These are phyloP conservation scores for Saxophila tyrrhenica DNA, from an alignment of 495 filamentous ascomycete species.

Conservation along the genomic window DNA sequence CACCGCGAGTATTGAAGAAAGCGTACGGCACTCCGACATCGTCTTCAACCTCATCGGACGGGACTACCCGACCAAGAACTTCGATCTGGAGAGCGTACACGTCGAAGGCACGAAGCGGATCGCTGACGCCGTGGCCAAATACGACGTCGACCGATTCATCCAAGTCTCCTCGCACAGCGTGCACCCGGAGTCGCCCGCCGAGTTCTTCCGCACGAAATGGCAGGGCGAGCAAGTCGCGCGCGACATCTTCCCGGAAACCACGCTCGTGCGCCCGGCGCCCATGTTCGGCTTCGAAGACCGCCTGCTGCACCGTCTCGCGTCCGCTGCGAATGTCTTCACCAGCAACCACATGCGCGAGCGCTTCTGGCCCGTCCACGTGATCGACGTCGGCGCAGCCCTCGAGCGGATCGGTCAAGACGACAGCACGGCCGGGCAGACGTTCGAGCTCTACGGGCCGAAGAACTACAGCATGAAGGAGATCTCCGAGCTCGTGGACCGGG, in stretches of 20 bases:
- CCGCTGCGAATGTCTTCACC: slow-evolving; percentile 67
- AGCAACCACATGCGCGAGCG: slow-evolving; percentile 87
- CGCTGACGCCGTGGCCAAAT: slow-evolving; percentile 91
- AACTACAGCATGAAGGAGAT: slow-evolving; percentile 86
- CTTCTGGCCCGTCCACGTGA: slow-evolving; percentile 73
- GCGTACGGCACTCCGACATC: slow-evolving; percentile 89
- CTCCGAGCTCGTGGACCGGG: slow-evolving; percentile 72
- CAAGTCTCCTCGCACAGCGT: slow-evolving; percentile 96
- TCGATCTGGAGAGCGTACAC: slow-evolving; percentile 82
- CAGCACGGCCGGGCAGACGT: slow-evolving; percentile 78
- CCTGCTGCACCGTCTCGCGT: slow-evolving; percentile 75
- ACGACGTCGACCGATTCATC: slow-evolving; percentile 93
- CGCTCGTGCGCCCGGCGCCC: slow-evolving; percentile 88
- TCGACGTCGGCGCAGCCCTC: slow-evolving; percentile 79
- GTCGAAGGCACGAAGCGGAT: slow-evolving; percentile 93
- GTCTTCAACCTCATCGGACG: slow-evolving; percentile 94
- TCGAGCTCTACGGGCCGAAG: slow-evolving; percentile 86
- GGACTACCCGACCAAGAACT: slow-evolving; percentile 97
- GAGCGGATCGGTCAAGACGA: slow-evolving; percentile 85
- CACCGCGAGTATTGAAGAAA: slow-evolving; percentile 90
- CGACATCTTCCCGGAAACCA: slow-evolving; percentile 92
- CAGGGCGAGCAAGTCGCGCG: slow-evolving; percentile 71
- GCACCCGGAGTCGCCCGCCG: slow-evolving; percentile 62
- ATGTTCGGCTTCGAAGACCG: slow-evolving; percentile 92
- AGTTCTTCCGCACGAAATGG: slow-evolving; percentile 84